phyloP scores from a whole-genome alignment of 1,284 basidiomycete species.

The Pseudozyma thailandica region DNA sequence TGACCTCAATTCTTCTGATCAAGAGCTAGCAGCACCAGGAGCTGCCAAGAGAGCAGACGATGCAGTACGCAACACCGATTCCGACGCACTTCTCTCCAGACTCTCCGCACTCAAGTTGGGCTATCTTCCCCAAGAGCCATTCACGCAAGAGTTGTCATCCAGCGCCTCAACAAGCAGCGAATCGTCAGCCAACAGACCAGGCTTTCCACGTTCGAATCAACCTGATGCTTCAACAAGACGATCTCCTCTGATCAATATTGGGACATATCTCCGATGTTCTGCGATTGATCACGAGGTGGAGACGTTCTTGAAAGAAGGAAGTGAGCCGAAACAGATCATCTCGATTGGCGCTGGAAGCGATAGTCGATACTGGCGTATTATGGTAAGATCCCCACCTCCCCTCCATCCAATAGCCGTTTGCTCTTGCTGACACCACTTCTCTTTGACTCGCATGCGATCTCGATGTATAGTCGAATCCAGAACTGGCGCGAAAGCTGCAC shows the following conservation, averaged over 20 bases:
- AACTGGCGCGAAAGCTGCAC: constrained; percentile 50
- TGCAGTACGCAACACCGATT: constrained; percentile 78
- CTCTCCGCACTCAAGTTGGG: constrained; percentile 71
- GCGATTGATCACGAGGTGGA: constrained; percentile 83
- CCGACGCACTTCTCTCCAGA: constrained; percentile 79
- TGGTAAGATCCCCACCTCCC: too few relatives aligned
- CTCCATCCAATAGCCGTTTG: too few relatives aligned
- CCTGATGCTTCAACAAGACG: constrained; percentile 70
- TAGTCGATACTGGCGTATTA: constrained; percentile 88
- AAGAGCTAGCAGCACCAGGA: neutral
- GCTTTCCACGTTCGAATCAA: constrained; percentile 3
- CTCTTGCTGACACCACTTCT: neutral
- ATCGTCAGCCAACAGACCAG: neutral
- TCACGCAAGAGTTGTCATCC: constrained; percentile 35
- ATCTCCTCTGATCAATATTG: constrained; percentile 91
- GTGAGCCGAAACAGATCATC: constrained; percentile 77
- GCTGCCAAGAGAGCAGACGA: constrained; percentile 70
- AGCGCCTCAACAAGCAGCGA: neutral
- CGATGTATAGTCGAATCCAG: constrained; percentile 69
- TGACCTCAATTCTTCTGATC: neutral
- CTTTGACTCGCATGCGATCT: neutral
- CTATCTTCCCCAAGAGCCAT: constrained; percentile 43
- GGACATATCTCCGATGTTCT: constrained; percentile 85
- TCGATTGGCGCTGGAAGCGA: constrained; percentile 92
- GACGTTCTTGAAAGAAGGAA: constrained; percentile 74